phyloP scores from a whole-genome alignment of 2,329 filamentous ascomycete genomes.

The Pseudogymnoascus pannorum region DNA sequence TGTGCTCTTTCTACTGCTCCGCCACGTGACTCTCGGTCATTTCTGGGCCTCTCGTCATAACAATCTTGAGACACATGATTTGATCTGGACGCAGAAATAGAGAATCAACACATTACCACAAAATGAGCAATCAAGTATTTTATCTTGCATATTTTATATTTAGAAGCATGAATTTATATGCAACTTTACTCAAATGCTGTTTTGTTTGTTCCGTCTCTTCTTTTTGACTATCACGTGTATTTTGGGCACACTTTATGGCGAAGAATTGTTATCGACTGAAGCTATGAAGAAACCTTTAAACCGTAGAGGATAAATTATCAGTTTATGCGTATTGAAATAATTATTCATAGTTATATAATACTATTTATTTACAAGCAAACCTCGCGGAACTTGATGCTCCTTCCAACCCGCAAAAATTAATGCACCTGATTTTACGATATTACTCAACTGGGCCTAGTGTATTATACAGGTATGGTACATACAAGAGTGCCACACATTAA shows the following conservation, averaged over 20 bases:
- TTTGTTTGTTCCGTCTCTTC: neutral
- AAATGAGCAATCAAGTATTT: neutral
- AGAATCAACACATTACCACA: neutral
- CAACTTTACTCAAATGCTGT: neutral
- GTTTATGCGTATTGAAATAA: no score
- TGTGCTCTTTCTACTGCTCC: neutral
- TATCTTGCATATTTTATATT: neutral
- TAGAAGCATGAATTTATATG: neutral
- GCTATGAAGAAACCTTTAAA: neutral
- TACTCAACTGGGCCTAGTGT: neutral
- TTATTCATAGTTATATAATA: neutral
- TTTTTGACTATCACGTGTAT: neutral
- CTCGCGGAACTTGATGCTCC: neutral
- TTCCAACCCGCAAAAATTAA: neutral
- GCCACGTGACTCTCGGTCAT: slow-evolving; percentile 4
- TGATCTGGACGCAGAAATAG: neutral
- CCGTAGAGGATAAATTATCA: neutral
- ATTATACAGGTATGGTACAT: neutral
- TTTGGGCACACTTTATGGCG: neutral
- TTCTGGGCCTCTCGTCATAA: neutral
- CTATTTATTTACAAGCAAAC: neutral
- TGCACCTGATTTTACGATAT: neutral
- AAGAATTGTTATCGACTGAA: neutral
- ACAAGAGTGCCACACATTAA: neutral
- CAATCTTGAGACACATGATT: neutral